Percentiles rank a stretch among this genome's conserved stretches.
These are phyloP conservation scores for Magnusiomyces suaveolens DNA, from an alignment of 1,139 yeast genomes.

Conservation along the genomic window DNA sequence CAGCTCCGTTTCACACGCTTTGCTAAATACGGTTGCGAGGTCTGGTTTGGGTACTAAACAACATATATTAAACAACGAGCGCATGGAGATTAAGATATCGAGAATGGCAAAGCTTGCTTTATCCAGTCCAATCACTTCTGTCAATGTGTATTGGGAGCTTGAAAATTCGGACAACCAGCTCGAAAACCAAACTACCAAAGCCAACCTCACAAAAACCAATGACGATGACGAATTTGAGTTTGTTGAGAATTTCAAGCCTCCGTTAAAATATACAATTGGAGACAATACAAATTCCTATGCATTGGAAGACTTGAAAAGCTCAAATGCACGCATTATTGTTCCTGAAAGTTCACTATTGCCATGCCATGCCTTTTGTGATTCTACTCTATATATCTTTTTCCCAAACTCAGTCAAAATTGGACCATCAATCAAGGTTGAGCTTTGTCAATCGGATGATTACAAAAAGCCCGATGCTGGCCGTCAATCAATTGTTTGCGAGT, in stretches of 20 bases:
- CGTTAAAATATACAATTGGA: background rate
- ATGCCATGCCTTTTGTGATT: slow-evolving; percentile 1
- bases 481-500: background rate
- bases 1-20: slow-evolving; percentile 9
- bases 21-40: slow-evolving; percentile 6
- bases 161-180: background rate
- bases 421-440: slow-evolving; percentile 6
- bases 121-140: background rate
- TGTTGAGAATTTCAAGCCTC: background rate
- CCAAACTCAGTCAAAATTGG: slow-evolving; percentile 1
- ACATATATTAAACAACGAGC: slow-evolving; percentile 5
- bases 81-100: slow-evolving; percentile 11
- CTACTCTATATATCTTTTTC: slow-evolving; percentile 7
- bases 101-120: slow-evolving; percentile 6
- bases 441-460: background rate
- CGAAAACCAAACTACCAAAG: background rate
- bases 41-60: slow-evolving; percentile 11
- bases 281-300: background rate
- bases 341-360: slow-evolving; percentile 9
- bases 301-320: background rate
- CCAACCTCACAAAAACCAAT: background rate
- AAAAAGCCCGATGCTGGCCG: background rate
- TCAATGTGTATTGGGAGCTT: slow-evolving; percentile 6
- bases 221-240: slow-evolving; percentile 7
- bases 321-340: background rate